Evolutionary conservation across 1,139 yeast species (phyloP).

Genomic region (Hemisphaericaspora lyxosophila): DNA sequence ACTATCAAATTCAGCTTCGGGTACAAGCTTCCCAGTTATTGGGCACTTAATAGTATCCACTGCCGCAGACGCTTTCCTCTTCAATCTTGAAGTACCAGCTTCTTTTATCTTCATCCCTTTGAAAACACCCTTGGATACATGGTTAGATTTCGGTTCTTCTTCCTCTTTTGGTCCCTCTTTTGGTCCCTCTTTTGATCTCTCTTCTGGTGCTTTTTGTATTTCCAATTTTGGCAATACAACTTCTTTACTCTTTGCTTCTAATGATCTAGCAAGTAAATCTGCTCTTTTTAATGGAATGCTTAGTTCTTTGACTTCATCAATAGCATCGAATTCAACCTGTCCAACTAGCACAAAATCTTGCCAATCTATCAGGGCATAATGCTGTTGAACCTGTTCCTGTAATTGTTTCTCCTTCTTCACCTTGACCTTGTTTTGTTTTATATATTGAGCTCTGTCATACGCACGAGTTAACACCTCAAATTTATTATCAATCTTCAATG

Average conservation of each 20-base stretch:
- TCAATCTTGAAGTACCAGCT: conserved; percentile 66
- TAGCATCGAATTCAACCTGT: conserved; percentile 62
- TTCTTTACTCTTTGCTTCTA: conserved; percentile 40
- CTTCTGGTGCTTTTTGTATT: conserved; percentile 4
- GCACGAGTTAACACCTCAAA: conserved; percentile 48
- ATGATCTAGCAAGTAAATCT: conserved; percentile 61
- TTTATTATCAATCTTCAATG: conserved; percentile 7
- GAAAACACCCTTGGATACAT: conserved; percentile 16
- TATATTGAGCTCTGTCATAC: conserved; percentile 57
- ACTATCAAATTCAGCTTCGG: conserved; percentile 69
- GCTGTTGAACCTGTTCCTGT: conserved; percentile 34
- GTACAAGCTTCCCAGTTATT: conserved; percentile 65
- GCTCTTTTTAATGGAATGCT: conserved; percentile 61
- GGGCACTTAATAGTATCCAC: conserved; percentile 64
- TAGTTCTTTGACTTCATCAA: conserved; percentile 62
- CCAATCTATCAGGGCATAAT: conserved; percentile 86
- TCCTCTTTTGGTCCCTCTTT: conserved; percentile 20
- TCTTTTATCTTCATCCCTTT: conserved; percentile 65
- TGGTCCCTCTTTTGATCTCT: conserved; percentile 4
- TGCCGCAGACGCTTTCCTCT: conserved; percentile 21
- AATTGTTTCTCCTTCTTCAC: conserved; percentile 36
- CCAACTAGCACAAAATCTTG: conserved; percentile 74
- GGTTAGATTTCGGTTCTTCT: conserved; percentile 14
- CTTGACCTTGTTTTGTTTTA: conserved; percentile 33
- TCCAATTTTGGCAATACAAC: conserved; percentile 13